phyloP scores from a whole-genome alignment of 140 eudicot species.

The Stevia rebaudiana region DNA sequence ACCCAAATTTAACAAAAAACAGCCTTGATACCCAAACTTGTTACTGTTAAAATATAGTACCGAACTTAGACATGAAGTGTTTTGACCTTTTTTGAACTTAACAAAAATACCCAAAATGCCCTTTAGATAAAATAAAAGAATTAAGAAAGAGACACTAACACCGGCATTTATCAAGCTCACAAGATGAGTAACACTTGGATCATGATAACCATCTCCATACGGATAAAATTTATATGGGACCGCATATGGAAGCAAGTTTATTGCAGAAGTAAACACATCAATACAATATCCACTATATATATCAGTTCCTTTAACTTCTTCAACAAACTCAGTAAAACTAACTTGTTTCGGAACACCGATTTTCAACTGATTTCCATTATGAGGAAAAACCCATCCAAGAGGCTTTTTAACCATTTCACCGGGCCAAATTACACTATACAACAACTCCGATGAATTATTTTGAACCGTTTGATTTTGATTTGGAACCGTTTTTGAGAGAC shows the following conservation, averaged over 20 bases:
- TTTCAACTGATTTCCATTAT: slow-evolving; percentile 48
- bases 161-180: slow-evolving; percentile 47
- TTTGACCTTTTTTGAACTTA: neutral
- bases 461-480: slow-evolving; percentile 33
- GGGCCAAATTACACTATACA: slow-evolving; percentile 63
- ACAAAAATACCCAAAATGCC: neutral
- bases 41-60: no score
- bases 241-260: slow-evolving; percentile 60
- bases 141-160: slow-evolving; percentile 33
- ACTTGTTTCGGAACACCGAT: slow-evolving; percentile 65
- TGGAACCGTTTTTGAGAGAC: slow-evolving; percentile 53
- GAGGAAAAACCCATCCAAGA: slow-evolving; percentile 86
- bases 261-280: slow-evolving; percentile 71
- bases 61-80: neutral
- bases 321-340: slow-evolving; percentile 61
- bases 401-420: slow-evolving; percentile 56
- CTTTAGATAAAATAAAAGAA: neutral
- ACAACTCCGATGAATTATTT: slow-evolving; percentile 36
- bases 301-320: slow-evolving; percentile 36
- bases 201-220: slow-evolving; percentile 56
- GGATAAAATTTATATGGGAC: slow-evolving; percentile 53
- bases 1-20: no score
- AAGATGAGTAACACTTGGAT: slow-evolving; percentile 61
- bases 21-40: no score
- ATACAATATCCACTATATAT: slow-evolving; percentile 62